Conservation (phyloP, 2,329 filamentous ascomycete genomes). For the Plectosphaerella sp. region DNA sequence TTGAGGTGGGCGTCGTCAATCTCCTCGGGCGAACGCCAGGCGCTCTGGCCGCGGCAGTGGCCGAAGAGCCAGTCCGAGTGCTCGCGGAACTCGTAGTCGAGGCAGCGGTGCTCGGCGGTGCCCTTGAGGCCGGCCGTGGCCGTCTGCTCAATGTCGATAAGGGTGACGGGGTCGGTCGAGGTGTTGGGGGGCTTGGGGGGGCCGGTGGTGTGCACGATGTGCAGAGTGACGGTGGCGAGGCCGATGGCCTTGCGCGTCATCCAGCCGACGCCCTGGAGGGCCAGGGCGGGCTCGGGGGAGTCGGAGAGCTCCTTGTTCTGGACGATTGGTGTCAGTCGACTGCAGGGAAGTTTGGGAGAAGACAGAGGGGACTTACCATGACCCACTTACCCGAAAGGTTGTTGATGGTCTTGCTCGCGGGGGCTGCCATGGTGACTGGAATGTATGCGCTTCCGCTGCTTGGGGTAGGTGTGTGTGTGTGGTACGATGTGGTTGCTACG, state of each 20-base stretch:
- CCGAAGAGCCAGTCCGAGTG: constrained; percentile 82
- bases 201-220: constrained; percentile 51
- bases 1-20: constrained; percentile 53
- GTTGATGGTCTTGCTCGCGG: constrained; percentile 58
- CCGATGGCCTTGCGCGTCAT: constrained; percentile 68
- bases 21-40: constrained; percentile 42
- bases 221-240: constrained; percentile 64
- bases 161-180: constrained; percentile 37
- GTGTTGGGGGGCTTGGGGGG: constrained; percentile 34
- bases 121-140: constrained; percentile 67
- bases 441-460: neutral
- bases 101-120: constrained; percentile 51
- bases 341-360: constrained; percentile 3
- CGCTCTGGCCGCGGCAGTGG: constrained; percentile 55
- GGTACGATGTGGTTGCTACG: neutral
- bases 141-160: constrained; percentile 70
- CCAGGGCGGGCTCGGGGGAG: constrained; percentile 62
- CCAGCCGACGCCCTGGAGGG: constrained; percentile 69
- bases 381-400: constrained; percentile 67
- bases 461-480: neutral
- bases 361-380: constrained; percentile 48
- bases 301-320: constrained; percentile 76
- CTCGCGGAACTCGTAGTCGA: constrained; percentile 49
- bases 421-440: constrained; percentile 61
- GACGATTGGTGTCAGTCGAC: neutral